Base-by-base conservation (phyloP, 2,329 filamentous ascomycete genomes). In the Aureobasidium sp. region DNA sequence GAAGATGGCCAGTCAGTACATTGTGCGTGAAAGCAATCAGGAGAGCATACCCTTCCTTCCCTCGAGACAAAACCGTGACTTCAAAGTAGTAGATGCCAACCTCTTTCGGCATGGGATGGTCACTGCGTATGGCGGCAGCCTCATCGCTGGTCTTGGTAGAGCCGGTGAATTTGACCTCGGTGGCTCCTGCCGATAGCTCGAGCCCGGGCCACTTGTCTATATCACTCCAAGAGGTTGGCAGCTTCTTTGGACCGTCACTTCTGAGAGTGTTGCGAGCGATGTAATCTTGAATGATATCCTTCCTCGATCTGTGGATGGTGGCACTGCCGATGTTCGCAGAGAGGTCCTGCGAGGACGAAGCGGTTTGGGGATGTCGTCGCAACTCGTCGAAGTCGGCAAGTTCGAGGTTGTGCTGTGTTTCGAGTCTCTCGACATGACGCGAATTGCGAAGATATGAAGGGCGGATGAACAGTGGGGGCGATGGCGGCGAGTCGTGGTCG, bases 31-130 rank as follows among this genome's bases (percentile, higher is more conserved):
- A 40, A 17, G 46, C 5, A 25, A 13, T 57, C n/a, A 43, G 38
- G 46, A 59, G 49, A 55, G 67, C 80, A 65, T 77, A 85, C 84
- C 83, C 84, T 54, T 89, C 86, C 69, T 86, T 85, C 55, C 82
- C 83, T 68, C 85, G 84, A 8, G 84, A 82, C 54, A 86, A 71
- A 50, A 90, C 81, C 9, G 82, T 83, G 35, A 85, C 79, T 68
- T 99, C 94, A 69, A 85, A 99, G 72, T 99, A 99, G 73, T 96
- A 99, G 62, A 99, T 87, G 1, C 94, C 94, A 66, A 89, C 94
- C 69, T 95, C 88, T 37, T 85, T 81, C 4, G 94, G 91, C 84
- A 97, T 96, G 51, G 86, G 83, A 71, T 91, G 80, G 72, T 99
- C 88, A 29, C 92, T 84, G 60, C 94, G 85, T 61, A 96, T 85